Evolutionary conservation across 306 rosid species (phyloP).

Genomic region (Sicyos edulis): DNA sequence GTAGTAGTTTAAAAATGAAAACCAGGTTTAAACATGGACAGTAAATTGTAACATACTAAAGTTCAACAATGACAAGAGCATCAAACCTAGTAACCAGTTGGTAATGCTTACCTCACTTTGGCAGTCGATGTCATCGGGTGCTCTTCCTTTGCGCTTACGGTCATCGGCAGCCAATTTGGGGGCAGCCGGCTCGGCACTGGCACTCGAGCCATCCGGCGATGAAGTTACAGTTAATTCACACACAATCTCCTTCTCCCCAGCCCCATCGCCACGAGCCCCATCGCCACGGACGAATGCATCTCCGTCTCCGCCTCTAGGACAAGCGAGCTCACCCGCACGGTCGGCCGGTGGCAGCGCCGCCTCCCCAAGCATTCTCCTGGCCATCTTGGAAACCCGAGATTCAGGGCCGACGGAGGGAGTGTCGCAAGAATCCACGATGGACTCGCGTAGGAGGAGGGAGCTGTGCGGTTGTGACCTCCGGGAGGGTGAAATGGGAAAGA

Average conservation of each 20-base stretch:
- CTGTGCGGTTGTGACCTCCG: slow-evolving; percentile 26
- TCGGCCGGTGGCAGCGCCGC: too few species aligned
- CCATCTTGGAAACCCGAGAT: slow-evolving; percentile 31
- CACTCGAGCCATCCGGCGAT: slow-evolving; percentile 49
- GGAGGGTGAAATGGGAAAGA: slow-evolving; percentile 27
- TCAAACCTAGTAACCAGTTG: too few species aligned
- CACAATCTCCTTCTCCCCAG: slow-evolving; percentile 29
- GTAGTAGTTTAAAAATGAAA: too few species aligned
- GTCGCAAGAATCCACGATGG: slow-evolving; percentile 55
- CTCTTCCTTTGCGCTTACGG: slow-evolving; percentile 59
- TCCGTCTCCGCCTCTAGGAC: slow-evolving; percentile 18
- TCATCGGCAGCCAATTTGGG: slow-evolving; percentile 23
- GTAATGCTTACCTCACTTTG: slow-evolving; percentile 58
- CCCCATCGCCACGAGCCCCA: neutral
- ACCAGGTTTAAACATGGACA: too few species aligned
- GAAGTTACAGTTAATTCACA: slow-evolving; percentile 48
- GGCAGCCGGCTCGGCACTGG: slow-evolving; percentile 37
- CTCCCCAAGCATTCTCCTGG: slow-evolving; percentile 25
- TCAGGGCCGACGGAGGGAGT: slow-evolving; percentile 32
- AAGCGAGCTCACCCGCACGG: slow-evolving; percentile 21
- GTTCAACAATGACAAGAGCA: neutral
- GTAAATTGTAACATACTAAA: neutral
- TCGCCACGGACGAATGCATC: slow-evolving; percentile 14
- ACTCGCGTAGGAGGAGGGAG: slow-evolving; percentile 30
- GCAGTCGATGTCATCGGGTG: slow-evolving; percentile 42